A percentile compares a stretch with the other conserved stretches of the same genome.
Conservation (phyloP, 495 filamentous ascomycete species). For the Symbiotaphrina buchneri region DNA sequence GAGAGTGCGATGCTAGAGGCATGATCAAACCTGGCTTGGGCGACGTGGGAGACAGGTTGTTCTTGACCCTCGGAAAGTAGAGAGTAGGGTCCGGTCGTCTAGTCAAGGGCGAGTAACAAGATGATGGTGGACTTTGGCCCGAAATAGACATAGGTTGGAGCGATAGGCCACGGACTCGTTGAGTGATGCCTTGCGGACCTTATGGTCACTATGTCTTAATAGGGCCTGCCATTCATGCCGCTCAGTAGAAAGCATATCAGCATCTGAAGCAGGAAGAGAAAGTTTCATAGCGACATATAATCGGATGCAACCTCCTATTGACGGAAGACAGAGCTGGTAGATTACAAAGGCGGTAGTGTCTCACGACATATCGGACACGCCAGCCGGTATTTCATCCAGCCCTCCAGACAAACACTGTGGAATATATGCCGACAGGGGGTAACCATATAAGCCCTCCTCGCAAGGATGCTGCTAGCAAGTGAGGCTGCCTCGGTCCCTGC, state of each 20-base stretch:
- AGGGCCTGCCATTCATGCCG: too few species aligned
- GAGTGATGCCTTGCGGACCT: too few species aligned
- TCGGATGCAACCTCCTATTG: too few species aligned
- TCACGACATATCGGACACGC: slow-evolving; percentile 95
- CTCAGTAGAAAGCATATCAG: too few species aligned
- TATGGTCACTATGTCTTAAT: too few species aligned
- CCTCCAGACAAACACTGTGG: slow-evolving; percentile 79
- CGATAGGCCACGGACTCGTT: too few species aligned
- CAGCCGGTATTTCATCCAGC: slow-evolving; percentile 82
- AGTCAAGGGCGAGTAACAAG: too few species aligned
- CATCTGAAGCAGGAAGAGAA: too few species aligned
- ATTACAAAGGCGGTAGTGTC: slow-evolving; percentile 57
- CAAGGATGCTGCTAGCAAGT: slow-evolving; percentile 45
- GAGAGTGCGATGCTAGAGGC: slow-evolving; percentile 42
- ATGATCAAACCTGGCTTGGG: slow-evolving; percentile 87
- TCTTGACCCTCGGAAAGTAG: slow-evolving; percentile 82
- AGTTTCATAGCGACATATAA: too few species aligned
- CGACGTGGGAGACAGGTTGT: slow-evolving; percentile 83
- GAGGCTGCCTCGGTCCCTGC: slow-evolving; percentile 20
- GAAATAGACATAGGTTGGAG: too few species aligned
- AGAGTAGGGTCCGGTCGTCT: too few species aligned
- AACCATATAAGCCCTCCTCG: slow-evolving; percentile 76
- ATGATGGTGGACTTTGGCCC: too few species aligned
- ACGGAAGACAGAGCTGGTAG: background rate
- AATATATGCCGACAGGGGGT: slow-evolving; percentile 95